Evolutionary conservation across 2,329 filamentous ascomycete species (phyloP), one percentile per base, ranked within the genome.

Genomic region (Aspergillus sp.): DNA sequence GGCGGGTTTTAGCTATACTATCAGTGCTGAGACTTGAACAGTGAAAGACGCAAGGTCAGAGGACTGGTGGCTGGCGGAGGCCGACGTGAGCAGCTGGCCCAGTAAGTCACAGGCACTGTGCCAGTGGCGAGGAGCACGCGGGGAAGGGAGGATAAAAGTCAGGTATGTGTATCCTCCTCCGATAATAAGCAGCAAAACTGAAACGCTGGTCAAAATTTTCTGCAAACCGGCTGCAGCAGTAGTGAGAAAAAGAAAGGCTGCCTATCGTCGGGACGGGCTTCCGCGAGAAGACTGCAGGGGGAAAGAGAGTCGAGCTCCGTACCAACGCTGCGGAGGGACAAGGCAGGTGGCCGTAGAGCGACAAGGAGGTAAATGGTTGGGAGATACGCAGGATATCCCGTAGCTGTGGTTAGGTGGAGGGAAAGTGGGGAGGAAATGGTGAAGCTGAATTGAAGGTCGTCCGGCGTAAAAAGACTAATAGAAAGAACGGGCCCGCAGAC

Each of bases 31-130:
- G 47, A 56, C n/a, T n/a, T n/a, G 40, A 27, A 57, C 20, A 51
- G 41, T 30, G 27, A 48, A 24, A 57, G 57, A 27, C 41, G 51
- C 30, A 46, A 56, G 56, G 68, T 71, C 69, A 71, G 67, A 67
- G 66, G 69, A 64, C 62, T 52, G 59, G 55, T 57, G 52, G 53
- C 42, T 20, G 58, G 60, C 58, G 48, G 57, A 60, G 58, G 57
- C 47, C 52, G 53, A 47, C 65, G 65, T 68, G 66, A 66, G 68
- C 70, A 71, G 69, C 69, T 73, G 71, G 65, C 69, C 69, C 61
- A 67, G 60, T 58, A 65, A 61, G 64, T 69, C 70, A 70, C 69
- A 70, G 65, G 66, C 63, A 67, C 66, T 67, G 68, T 69, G 61
- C 62, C 62, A 51, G 56, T 59, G 52, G 58, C 56, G 58, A 57